Evolutionary conservation across 345 rosid species (phyloP).

Genomic region (Eucalyptus sp.): DNA sequence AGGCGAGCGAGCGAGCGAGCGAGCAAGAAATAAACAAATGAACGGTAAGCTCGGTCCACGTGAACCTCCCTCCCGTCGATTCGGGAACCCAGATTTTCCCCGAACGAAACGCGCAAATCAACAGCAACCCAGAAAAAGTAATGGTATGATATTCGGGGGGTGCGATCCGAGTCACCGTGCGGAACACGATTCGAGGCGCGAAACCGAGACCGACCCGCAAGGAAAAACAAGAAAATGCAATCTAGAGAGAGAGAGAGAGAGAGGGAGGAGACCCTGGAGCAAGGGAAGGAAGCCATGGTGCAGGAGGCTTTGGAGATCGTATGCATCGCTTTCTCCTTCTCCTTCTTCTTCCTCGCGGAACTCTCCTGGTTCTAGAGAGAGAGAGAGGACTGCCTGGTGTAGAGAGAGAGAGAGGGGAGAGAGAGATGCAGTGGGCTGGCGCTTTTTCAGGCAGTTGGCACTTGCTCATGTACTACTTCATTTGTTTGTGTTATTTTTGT

Average conservation of each 20-base stretch:
- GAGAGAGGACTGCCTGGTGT: neutral
- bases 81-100: neutral
- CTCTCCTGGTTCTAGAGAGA: neutral
- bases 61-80: neutral
- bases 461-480: neutral
- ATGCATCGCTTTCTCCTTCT: constrained; percentile 24
- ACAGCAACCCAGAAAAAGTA: neutral
- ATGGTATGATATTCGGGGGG: neutral
- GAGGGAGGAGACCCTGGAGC: constrained; percentile 38
- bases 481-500: neutral
- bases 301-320: constrained; percentile 72
- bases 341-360: neutral
- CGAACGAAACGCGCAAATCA: neutral
- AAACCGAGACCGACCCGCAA: neutral
- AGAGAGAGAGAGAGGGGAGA: neutral
- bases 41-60: neutral
- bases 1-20: neutral
- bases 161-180: neutral
- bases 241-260: neutral
- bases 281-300: constrained; percentile 61
- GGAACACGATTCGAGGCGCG: neutral
- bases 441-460: neutral
- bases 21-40: neutral
- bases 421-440: neutral
- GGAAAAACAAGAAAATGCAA: neutral